phyloP scores from a whole-genome alignment of 805 yeast genomes.

The Millerago galiae region DNA sequence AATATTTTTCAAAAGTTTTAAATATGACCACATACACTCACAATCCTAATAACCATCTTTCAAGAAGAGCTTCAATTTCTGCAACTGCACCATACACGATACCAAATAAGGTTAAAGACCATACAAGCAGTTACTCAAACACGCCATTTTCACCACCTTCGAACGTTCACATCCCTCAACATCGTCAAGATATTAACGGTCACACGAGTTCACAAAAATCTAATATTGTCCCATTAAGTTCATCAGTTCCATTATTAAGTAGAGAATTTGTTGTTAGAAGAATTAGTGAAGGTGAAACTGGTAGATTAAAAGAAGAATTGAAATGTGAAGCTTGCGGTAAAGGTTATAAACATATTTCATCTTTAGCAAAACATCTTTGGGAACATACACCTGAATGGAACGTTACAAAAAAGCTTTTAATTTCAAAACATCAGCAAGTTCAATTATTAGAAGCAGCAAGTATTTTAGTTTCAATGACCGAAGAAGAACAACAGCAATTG shows the following conservation, averaged over 20 bases:
- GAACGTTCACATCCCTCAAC: constrained; percentile 14
- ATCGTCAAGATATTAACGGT: constrained; percentile 4
- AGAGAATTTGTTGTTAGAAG: constrained; percentile 76
- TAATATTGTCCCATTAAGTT: constrained; percentile 10
- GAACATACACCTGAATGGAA: constrained; percentile 95
- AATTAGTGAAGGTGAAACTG: constrained; percentile 81
- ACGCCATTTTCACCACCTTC: constrained; percentile 20
- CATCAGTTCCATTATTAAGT: constrained; percentile 37
- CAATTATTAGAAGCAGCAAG: constrained; percentile 23
- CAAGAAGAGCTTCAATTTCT: constrained; percentile 31
- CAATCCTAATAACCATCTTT: constrained; percentile 16
- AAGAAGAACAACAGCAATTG: constrained; percentile 2
- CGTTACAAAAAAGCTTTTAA: constrained; percentile 70
- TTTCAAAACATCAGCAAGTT: constrained; percentile 32
- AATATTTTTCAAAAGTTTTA: not conserved
- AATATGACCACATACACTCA: constrained; percentile 12
- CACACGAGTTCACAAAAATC: constrained; percentile 3
- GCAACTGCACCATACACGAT: constrained; percentile 33
- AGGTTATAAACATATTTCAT: constrained; percentile 82
- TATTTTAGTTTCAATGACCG: constrained; percentile 18
- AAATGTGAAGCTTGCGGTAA: constrained; percentile 90
- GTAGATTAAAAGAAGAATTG: constrained; percentile 75
- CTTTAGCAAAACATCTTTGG: constrained; percentile 87
- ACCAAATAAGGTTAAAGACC: constrained; percentile 18
- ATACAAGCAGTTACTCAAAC: not conserved